Percentiles rank a stretch among this genome's conserved stretches.
phyloP scores from a whole-genome alignment of 768 basidiomycete genomes.

The Tulasnella sp. region DNA sequence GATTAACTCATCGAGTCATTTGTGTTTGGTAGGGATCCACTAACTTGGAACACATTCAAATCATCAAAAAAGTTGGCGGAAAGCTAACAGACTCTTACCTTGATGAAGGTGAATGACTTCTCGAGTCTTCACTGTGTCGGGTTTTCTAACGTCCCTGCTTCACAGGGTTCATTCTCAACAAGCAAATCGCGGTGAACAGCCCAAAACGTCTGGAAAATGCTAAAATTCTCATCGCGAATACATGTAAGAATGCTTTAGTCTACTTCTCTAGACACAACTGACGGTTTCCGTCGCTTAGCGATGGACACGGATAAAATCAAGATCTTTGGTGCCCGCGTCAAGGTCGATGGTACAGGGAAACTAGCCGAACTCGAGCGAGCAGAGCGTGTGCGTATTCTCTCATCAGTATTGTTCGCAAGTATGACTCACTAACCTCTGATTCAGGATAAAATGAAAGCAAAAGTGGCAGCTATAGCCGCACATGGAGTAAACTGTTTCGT shows the following conservation, averaged over 20 bases:
- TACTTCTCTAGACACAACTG: background rate
- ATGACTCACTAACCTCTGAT: background rate
- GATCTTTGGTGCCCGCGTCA: conserved; percentile 91
- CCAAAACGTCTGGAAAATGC: conserved; percentile 91
- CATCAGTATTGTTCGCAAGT: background rate
- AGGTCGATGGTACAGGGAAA: conserved; percentile 92
- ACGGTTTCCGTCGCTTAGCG: conserved; percentile 35
- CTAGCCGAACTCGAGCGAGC: conserved; percentile 96
- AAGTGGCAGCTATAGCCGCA: conserved; percentile 85
- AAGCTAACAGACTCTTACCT: conserved; percentile 97
- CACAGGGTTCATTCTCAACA: conserved; percentile 92
- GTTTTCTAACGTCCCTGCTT: background rate
- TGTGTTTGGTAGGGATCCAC: conserved; percentile 62
- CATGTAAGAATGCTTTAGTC: conserved; percentile 45
- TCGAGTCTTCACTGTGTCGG: background rate
- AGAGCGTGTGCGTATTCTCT: conserved; percentile 47
- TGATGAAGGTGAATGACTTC: conserved; percentile 58
- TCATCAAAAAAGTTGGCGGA: conserved; percentile 99
- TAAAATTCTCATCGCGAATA: conserved; percentile 94
- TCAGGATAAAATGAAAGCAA: conserved; percentile 99
- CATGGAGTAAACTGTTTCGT: conserved; percentile 97
- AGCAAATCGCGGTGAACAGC: conserved; percentile 84
- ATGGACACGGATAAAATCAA: conserved; percentile 99
- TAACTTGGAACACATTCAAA: conserved; percentile 94
- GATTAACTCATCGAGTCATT: conserved; percentile 4